phyloP scores from a whole-genome alignment of 179 eudicot genomes.

The Patellifolia procumbens region DNA sequence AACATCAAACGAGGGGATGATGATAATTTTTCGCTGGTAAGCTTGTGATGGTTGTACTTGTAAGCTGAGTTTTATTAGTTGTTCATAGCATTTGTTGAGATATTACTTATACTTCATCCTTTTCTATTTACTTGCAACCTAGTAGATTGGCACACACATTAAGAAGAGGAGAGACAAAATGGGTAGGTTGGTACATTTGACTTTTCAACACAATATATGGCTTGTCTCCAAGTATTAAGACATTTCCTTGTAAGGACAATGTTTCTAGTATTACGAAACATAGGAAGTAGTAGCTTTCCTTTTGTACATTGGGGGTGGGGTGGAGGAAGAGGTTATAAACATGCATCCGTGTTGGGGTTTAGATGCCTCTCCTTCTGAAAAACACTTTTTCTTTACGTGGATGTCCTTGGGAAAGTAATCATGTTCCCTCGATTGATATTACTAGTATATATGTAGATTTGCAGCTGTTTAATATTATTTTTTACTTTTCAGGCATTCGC shows the following conservation, averaged over 20 bases:
- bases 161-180: too few species aligned
- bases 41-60: slow-evolving; percentile 1
- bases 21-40: slow-evolving; percentile 83
- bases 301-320: background rate
- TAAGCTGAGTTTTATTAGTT: slow-evolving; percentile 8
- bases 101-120: background rate
- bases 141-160: too few species aligned
- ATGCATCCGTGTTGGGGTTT: background rate
- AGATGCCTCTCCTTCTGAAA: background rate
- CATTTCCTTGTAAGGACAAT: too few species aligned
- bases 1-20: slow-evolving; percentile 79
- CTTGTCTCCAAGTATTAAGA: too few species aligned
- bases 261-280: too few species aligned
- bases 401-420: background rate
- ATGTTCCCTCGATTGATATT: background rate
- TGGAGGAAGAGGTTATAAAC: background rate
- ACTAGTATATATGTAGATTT: background rate
- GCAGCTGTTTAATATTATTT: background rate
- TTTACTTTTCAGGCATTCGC: slow-evolving; percentile 80
- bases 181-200: too few species aligned
- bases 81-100: background rate
- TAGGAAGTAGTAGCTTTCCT: background rate
- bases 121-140: too few species aligned
- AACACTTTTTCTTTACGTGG: background rate
- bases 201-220: too few species aligned